A percentile compares a stretch with the other conserved stretches of the same genome.
phyloP scores from a whole-genome alignment of 106 monocot genomes.

The Platanthera zijinensis region DNA sequence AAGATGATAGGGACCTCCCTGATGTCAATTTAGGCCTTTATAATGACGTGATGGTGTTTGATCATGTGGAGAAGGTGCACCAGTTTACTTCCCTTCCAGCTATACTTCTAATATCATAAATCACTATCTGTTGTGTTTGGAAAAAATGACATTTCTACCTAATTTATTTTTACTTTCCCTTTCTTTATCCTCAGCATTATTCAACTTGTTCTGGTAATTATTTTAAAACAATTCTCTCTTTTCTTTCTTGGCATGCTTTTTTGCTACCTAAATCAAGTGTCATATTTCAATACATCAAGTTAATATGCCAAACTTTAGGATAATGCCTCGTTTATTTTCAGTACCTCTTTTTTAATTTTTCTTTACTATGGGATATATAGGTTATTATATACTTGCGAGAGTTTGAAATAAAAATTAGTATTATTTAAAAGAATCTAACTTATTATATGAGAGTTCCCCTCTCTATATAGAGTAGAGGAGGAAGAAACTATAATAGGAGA shows the following conservation, averaged over 20 bases:
- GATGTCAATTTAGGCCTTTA: conserved; percentile 89
- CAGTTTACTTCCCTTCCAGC: neutral
- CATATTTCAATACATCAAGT: neutral
- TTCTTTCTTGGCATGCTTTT: neutral
- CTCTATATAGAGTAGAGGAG: too few species aligned
- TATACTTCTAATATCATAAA: neutral
- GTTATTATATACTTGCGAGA: neutral
- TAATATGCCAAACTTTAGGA: neutral
- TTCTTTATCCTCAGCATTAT: neutral
- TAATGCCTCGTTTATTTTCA: neutral
- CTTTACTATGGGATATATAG: neutral
- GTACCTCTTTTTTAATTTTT: neutral
- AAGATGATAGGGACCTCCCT: conserved; percentile 82
- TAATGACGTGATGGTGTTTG: conserved; percentile 85
- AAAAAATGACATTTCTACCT: neutral
- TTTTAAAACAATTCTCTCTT: neutral
- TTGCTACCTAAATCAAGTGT: neutral
- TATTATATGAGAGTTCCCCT: too few species aligned
- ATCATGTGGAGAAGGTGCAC: conserved; percentile 90
- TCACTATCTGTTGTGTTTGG: neutral
- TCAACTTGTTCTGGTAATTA: neutral
- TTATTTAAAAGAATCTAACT: too few species aligned
- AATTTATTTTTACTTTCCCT: neutral
- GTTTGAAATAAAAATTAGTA: too few species aligned
- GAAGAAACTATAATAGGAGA: too few species aligned